A percentile compares a stretch with the other conserved stretches of the same genome.
These are phyloP conservation scores for Candida smagusa DNA, from an alignment of 1,139 yeast genomes.

Conservation along the genomic window DNA sequence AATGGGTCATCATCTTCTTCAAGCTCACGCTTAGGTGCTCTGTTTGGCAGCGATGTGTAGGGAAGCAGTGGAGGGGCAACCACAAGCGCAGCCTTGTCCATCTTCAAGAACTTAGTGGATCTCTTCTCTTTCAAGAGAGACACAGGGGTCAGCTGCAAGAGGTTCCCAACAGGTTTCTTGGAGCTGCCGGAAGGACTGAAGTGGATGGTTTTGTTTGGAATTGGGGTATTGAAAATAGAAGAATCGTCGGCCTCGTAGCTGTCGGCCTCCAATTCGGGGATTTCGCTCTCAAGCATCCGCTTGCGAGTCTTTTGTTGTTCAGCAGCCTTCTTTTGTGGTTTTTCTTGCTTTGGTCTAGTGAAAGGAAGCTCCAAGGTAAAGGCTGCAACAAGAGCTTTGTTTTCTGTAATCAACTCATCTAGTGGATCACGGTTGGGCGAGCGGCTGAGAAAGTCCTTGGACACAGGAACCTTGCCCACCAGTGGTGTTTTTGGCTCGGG, in stretches of 20 bases:
- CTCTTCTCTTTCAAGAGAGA: conserved; percentile 15
- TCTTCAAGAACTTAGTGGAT: conserved; percentile 12
- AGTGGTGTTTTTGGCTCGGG: conserved; percentile 14
- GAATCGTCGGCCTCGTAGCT: conserved; percentile 14
- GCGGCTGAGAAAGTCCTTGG: conserved; percentile 9
- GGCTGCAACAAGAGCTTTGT: conserved; percentile 15
- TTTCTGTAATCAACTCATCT: conserved; percentile 23
- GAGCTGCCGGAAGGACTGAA: conserved; percentile 30
- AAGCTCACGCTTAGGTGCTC: conserved; percentile 11
- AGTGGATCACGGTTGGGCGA: conserved; percentile 25
- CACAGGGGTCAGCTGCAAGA: conserved; percentile 25
- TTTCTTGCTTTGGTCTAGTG: conserved; percentile 4
- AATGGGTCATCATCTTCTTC: conserved; percentile 36
- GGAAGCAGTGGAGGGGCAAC: conserved; percentile 6
- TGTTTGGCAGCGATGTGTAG: conserved; percentile 1
- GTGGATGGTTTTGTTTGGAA: conserved; percentile 28
- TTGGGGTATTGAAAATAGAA: conserved; percentile 25
- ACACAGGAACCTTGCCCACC: conserved; percentile 11
- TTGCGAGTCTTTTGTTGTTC: conserved; percentile 2
- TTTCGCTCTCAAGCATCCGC: conserved; percentile 6
- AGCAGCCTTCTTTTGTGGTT: neutral
- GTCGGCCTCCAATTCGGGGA: conserved; percentile 7
- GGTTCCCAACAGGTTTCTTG: conserved; percentile 15
- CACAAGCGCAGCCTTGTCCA: conserved; percentile 19
- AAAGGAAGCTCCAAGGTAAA: conserved; percentile 21